Conservation (phyloP, 495 filamentous ascomycete genomes). For the Lasiosphaeria hispida region DNA sequence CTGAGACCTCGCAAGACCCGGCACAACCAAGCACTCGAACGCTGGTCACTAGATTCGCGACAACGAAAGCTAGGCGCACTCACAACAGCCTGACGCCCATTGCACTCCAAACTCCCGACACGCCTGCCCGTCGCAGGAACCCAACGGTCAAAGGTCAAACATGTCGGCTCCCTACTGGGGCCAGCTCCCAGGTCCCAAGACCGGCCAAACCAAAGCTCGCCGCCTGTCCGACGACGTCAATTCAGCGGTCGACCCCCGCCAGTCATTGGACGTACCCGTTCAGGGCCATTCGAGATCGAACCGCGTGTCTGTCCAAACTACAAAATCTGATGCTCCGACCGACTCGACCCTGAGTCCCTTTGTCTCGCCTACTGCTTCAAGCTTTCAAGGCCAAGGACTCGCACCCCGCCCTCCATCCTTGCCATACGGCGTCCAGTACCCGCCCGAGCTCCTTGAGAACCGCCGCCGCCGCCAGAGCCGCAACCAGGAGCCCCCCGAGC, state of each 20-base stretch:
- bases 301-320: slow-evolving; percentile 43
- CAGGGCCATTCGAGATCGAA: slow-evolving; percentile 35
- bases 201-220: slow-evolving; percentile 35
- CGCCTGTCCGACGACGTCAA: slow-evolving; percentile 43
- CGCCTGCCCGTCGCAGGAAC: slow-evolving; percentile 12
- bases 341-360: slow-evolving; percentile 52
- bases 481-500: slow-evolving; percentile 30
- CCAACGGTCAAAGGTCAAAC: slow-evolving; percentile 23
- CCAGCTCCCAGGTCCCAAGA: slow-evolving; percentile 39
- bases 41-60: slow-evolving; percentile 6
- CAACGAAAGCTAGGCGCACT: slow-evolving; percentile 6
- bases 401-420: slow-evolving; percentile 51
- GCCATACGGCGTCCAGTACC: slow-evolving; percentile 46
- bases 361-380: slow-evolving; percentile 48
- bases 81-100: background rate
- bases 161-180: slow-evolving; percentile 46
- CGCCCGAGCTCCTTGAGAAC: slow-evolving; percentile 38
- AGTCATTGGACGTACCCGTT: slow-evolving; percentile 42
- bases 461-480: slow-evolving; percentile 36
- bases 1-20: background rate
- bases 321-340: slow-evolving; percentile 46
- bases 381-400: slow-evolving; percentile 44
- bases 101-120: background rate
- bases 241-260: slow-evolving; percentile 32
- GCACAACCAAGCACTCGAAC: background rate